Evolutionary conservation across 2,329 filamentous ascomycete species (phyloP), one percentile per base, ranked within the genome.

Genomic region (Neobulgaria alba): DNA sequence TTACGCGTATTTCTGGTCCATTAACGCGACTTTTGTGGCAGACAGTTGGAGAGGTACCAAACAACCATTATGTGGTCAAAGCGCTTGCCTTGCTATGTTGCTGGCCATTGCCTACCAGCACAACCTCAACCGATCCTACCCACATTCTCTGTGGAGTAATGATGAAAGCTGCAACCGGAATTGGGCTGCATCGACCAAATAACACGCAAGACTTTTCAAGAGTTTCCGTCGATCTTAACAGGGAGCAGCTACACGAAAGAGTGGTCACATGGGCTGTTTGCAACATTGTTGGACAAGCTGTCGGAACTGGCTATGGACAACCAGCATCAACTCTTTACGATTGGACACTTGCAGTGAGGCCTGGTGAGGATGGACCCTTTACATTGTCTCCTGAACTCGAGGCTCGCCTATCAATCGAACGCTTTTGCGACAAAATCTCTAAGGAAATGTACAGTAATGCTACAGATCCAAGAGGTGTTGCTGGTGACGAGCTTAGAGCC

Each of bases 121-220:
- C 81, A 4, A 87, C 83, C 1, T 81, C 82, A 4, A 79, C 80
- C 5, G 85, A 92, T 52, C 83, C 84, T 2, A 90, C 85, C 1
- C 86, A 89, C 57, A 88, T 58, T 15, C 67, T 89, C 14, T 82
- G 81, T 51, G 85, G 85, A 38, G 77, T 87, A 46, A 87, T 90
- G 82, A 88, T 90, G 77, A 87, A 89, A 64, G 77, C 85, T 16
- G 85, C 85, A 7, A 88, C 86, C 50, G 84, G 86, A 50, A 87
- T 89, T 51, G 85, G 85, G 15, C 69, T 92, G 39, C 85, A 92
- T 56, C 75, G 85, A 35, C 85, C 85, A 10, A 86, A 82, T 40
- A 80, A 89, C 59, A 85, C 84, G 33, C 83, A 89, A 59, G 85
- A 90, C 60, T 92, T 90, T 59, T 87, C 83, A 2, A 69, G 84